Base-by-base conservation (phyloP, 1,284 basidiomycete species). In the Melampsora larici-populina region DNA sequence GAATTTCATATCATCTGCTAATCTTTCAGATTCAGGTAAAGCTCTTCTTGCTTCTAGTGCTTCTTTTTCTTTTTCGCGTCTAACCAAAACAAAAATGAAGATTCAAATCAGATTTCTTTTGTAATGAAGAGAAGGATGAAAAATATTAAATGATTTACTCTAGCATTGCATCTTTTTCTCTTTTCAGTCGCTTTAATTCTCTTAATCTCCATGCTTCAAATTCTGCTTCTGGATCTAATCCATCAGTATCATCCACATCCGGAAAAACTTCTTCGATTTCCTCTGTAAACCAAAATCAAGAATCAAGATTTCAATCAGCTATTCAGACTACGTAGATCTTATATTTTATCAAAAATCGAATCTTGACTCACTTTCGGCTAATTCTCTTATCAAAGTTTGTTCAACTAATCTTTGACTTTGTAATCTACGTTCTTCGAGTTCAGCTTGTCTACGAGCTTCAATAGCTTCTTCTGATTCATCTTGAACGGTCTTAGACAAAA, bases 151-250 rank as follows among this genome's bases (percentile, higher is more conserved):
- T 40, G 7, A 80, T 65, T 13, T 46, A 70, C 60, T 72, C 46
- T 7, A 92, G 83, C 79, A 92, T 89, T 0, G 90, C 92, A 82
- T 95, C 91, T 83, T 93, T 92, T 85, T 98, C 94, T 74, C n/a
- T n/a, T n/a, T n/a, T n/a, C n/a, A n/a, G n/a, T n/a, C n/a, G n/a
- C n/a, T n/a, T n/a, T n/a, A n/a, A 88, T 84, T 99, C 97, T 78
- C 97, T 89, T 64, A 96, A 84, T 70, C 94, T 89, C 97, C 97
- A 99, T 0, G 91, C 92, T 82, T 96, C 93, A 81, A 99, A 99
- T 84, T 99, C 97, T 68, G 85, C 90, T 31, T 89, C 88, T 0
- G 94, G 92, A 82, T 99, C 95, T 66, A 95, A 83, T 0, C 92
- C 95, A 82, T 99, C 97, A 0, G 93, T 92, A 84, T 99, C 97